Evolutionary conservation across 331 rosid species (phyloP).

Genomic region (Rhamnella rubrinervis): DNA sequence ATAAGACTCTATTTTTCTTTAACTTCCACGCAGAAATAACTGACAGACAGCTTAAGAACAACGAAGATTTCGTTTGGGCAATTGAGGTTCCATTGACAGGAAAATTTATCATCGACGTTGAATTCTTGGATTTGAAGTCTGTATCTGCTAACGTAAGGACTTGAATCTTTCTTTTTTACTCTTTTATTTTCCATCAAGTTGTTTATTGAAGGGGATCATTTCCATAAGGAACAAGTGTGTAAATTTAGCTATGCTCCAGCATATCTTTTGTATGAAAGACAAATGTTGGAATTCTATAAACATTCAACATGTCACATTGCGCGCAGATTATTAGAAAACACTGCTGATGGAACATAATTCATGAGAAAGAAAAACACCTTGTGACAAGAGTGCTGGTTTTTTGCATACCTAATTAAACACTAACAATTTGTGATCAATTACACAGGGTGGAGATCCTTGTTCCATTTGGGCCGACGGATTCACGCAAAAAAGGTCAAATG

Average conservation of each 20-base stretch:
- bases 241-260: not conserved
- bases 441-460: slow-evolving; percentile 72
- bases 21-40: slow-evolving; percentile 49
- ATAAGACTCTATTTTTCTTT: not conserved
- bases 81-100: slow-evolving; percentile 85
- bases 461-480: slow-evolving; percentile 78
- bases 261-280: not conserved
- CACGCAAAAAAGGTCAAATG: slow-evolving; percentile 54
- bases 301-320: not conserved
- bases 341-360: not conserved
- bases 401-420: slow-evolving; percentile 10
- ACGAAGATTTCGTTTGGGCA: slow-evolving; percentile 87
- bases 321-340: not conserved
- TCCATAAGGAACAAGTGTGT: not conserved
- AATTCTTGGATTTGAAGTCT: slow-evolving; percentile 86
- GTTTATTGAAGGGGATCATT: not conserved
- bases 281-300: not conserved
- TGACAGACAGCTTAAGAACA: slow-evolving; percentile 69
- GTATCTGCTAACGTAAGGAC: slow-evolving; percentile 52
- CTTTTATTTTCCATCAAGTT: not conserved
- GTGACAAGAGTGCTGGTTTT: not conserved
- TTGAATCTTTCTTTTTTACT: not conserved
- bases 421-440: slow-evolving; percentile 7
- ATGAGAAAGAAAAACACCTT: not conserved
- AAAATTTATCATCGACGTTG: slow-evolving; percentile 84